Base-by-base conservation (phyloP, 2,329 filamentous ascomycete species). In the Talaromyces rugulosus region DNA sequence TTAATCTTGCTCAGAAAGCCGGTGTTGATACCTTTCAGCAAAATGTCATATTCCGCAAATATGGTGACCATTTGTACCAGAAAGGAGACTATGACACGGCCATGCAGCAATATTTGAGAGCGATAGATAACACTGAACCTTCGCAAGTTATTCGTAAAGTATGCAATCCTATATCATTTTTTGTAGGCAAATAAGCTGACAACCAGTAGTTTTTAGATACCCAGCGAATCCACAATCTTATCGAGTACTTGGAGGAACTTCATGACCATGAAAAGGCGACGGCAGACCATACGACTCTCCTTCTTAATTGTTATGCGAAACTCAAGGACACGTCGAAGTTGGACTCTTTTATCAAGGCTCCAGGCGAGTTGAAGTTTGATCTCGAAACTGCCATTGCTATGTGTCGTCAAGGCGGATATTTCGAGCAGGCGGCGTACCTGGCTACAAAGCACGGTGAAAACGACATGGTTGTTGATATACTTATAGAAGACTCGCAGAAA, bases 21-120 rank as follows among this genome's bases (percentile, higher is more conserved):
- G 91, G 92, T 1, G 83, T 97, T 70, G 91, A 93, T 73, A 77
- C 80, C 2, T 81, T 88, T 54, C 91, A 97, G 74, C 91, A 96
- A 69, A 97, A 96, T 69, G 82, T 90, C 62, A 99, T 99, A 62
- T 96, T 94, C 71, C 88, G 94, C 62, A 93, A 89, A 72, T 98
- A 96, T 74, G 95, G 94, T 12, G 95, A 99, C 73, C 91, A 94
- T 70, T 78, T 98, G 3, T 98, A 99, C 70, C 91, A 96, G 66
- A 96, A 96, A 71, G 92, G 90, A 4, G 93, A 97, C 71, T 99
- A 94, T 71, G 95, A 99, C 71, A 95, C 91, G 6, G 93, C 96
- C n/a, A 99, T 99, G 96, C 89, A 96, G 69, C 95, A 98, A 74
- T 99, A 99, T 72, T 87, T 99, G 65, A 90, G 92, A 68, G 94